These are phyloP conservation scores for sunflower (Helianthus annuus) DNA, from an alignment of 129 eudicot genomes.

Conservation along the genomic window DNA sequence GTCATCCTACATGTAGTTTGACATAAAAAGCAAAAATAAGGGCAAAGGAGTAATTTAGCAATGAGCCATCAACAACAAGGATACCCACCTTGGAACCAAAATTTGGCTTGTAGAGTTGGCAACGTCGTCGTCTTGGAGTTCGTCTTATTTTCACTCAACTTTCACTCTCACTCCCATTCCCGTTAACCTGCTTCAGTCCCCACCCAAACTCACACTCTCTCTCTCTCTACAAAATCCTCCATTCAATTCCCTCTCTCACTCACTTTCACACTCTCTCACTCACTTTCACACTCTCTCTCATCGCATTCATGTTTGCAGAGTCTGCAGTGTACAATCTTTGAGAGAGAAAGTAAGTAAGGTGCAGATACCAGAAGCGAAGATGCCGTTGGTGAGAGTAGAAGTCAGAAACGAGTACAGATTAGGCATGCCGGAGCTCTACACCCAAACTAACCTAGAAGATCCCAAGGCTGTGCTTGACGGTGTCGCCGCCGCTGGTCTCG, in stretches of 20 bases:
- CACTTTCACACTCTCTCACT: constrained; percentile 30
- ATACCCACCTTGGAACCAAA: constrained; percentile 47
- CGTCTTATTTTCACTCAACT: neutral
- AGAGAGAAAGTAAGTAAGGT: constrained; percentile 28
- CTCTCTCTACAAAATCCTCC: constrained; percentile 17
- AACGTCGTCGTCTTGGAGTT: constrained; percentile 45
- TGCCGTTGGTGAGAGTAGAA: constrained; percentile 78
- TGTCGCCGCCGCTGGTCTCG: constrained; percentile 93
- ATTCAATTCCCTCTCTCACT: constrained; percentile 18
- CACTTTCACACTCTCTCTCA: constrained; percentile 36
- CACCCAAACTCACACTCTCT: constrained; percentile 44
- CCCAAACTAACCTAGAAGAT: constrained; percentile 58
- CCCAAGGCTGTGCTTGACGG: constrained; percentile 92
- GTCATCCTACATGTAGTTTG: no score
- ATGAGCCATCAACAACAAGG: constrained; percentile 34
- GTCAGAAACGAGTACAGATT: constrained; percentile 86
- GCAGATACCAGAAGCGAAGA: constrained; percentile 20
- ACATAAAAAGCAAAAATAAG: neutral
- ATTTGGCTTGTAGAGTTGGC: constrained; percentile 90
- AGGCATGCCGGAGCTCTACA: constrained; percentile 75
- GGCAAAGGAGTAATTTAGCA: constrained; percentile 29
- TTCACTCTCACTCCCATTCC: constrained; percentile 27
- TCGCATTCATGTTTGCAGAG: constrained; percentile 30
- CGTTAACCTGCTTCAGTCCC: constrained; percentile 32
- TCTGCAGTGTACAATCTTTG: constrained; percentile 13